Evolutionary conservation across 2,329 filamentous ascomycete species (phyloP).

Genomic region (Bipolaris gigantea): DNA sequence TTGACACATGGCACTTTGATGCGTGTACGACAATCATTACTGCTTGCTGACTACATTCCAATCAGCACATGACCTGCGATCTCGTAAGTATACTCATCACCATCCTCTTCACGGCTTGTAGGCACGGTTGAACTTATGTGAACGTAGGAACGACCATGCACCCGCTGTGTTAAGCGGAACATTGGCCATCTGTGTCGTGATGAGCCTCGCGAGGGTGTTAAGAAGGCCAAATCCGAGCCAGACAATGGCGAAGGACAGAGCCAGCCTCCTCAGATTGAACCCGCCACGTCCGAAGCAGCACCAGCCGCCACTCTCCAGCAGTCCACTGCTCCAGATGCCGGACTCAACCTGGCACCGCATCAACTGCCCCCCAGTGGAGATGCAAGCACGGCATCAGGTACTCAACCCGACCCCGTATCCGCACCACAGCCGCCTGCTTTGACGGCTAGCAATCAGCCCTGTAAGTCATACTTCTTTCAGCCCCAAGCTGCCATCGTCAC

Average conservation of each 20-base stretch:
- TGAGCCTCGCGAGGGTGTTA: constrained; percentile 82
- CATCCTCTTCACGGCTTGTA: constrained; percentile 20
- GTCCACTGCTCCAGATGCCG: constrained; percentile 40
- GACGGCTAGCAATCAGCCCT: constrained; percentile 69
- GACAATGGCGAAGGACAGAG: constrained; percentile 41
- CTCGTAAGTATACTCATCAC: constrained; percentile 43
- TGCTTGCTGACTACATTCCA: constrained; percentile 39
- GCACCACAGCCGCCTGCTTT: constrained; percentile 65
- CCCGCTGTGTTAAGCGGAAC: constrained; percentile 95
- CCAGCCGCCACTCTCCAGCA: constrained; percentile 33
- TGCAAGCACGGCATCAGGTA: constrained; percentile 61
- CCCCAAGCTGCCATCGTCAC: constrained; percentile 23
- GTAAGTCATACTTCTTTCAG: constrained; percentile 59
- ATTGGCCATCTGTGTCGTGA: constrained; percentile 99
- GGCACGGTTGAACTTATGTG: constrained; percentile 38
- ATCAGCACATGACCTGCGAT: constrained; percentile 58
- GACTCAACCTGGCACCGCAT: constrained; percentile 44
- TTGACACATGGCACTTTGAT: constrained; percentile 26
- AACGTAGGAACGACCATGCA: constrained; percentile 87
- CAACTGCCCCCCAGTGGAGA: constrained; percentile 38
- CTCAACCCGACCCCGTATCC: constrained; percentile 71
- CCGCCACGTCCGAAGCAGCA: constrained; percentile 33
- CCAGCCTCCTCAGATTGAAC: constrained; percentile 35
- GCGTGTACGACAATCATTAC: constrained; percentile 21
- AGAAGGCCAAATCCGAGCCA: constrained; percentile 69